Percentiles rank a stretch among this genome's conserved stretches.
Conservation (phyloP, 1,139 yeast genomes). For the Magnusiomyces suaveolens region DNA sequence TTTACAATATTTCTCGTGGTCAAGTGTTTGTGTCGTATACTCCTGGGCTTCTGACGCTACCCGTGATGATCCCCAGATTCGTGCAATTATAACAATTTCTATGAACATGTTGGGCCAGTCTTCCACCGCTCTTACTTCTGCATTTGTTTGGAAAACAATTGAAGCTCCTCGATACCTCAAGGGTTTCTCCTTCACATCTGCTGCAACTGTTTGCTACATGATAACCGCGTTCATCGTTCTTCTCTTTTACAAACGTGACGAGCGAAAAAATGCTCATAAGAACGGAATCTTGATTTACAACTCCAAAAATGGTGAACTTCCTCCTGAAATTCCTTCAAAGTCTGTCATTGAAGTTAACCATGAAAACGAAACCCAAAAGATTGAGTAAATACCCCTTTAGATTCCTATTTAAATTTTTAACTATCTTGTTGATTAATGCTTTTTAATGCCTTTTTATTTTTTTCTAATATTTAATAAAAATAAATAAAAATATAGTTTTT, state of each 20-base stretch:
- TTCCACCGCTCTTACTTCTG: constrained; percentile 19
- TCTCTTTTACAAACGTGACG: constrained; percentile 50
- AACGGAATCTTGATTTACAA: constrained; percentile 35
- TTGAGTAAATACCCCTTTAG: neutral
- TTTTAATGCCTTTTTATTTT: no score
- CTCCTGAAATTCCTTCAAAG: neutral
- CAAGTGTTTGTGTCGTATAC: constrained; percentile 35
- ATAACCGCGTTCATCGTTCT: constrained; percentile 22
- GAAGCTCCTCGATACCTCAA: constrained; percentile 44
- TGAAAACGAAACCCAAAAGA: neutral
- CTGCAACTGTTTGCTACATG: constrained; percentile 35
- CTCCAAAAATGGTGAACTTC: constrained; percentile 5
- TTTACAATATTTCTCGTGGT: constrained; percentile 39
- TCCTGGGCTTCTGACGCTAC: constrained; percentile 18
- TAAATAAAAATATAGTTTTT: no score
- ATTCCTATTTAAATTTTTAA: neutral
- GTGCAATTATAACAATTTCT: constrained; percentile 35
- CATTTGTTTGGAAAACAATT: constrained; percentile 38
- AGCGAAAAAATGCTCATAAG: constrained; percentile 40
- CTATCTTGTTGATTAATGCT: no score
- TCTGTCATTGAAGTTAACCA: neutral
- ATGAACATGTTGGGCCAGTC: constrained; percentile 36
- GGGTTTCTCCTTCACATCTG: constrained; percentile 48
- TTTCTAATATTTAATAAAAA: no score
- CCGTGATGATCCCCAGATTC: constrained; percentile 28